Percentiles rank a stretch among this genome's conserved stretches.
Evolutionary conservation across 2,329 filamentous ascomycete genomes (phyloP).

Genomic region (Trichoderma aggressivum): DNA sequence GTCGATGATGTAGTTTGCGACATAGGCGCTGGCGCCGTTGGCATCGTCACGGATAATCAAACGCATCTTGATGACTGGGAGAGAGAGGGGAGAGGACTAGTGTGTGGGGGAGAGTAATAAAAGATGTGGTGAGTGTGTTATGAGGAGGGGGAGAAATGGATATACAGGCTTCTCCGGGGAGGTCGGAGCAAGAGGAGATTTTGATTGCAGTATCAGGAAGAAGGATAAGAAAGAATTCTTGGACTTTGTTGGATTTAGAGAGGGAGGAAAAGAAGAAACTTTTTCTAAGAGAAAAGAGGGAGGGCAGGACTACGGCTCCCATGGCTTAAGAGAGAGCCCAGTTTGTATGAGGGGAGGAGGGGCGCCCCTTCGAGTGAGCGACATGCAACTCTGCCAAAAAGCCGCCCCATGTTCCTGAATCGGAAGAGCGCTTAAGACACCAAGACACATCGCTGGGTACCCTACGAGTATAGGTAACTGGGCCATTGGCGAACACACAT

Average conservation of each 20-base stretch:
- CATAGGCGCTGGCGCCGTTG: constrained; percentile 66
- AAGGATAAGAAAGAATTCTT: background rate
- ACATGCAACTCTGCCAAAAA: constrained; percentile 9
- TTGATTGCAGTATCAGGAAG: background rate
- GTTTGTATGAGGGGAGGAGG: constrained; percentile 12
- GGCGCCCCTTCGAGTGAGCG: background rate
- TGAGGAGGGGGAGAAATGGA: background rate
- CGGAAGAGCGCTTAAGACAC: constrained; percentile 16
- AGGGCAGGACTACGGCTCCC: constrained; percentile 12
- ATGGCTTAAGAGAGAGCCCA: constrained; percentile 16
- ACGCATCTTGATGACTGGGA: constrained; percentile 57
- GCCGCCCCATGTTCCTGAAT: constrained; percentile 13
- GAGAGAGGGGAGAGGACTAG: constrained; percentile 20
- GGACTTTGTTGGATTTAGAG: background rate
- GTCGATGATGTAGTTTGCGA: constrained; percentile 78
- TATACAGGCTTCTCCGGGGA: background rate
- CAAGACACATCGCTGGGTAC: background rate
- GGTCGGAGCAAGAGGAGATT: background rate
- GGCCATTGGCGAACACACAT: background rate
- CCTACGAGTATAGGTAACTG: background rate
- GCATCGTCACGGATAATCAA: constrained; percentile 78
- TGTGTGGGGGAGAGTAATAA: background rate
- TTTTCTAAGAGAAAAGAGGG: constrained; percentile 2
- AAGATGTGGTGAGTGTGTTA: background rate
- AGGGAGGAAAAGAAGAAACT: background rate